phyloP scores from a whole-genome alignment of 106 monocot species.

The Gastrodia elata region DNA sequence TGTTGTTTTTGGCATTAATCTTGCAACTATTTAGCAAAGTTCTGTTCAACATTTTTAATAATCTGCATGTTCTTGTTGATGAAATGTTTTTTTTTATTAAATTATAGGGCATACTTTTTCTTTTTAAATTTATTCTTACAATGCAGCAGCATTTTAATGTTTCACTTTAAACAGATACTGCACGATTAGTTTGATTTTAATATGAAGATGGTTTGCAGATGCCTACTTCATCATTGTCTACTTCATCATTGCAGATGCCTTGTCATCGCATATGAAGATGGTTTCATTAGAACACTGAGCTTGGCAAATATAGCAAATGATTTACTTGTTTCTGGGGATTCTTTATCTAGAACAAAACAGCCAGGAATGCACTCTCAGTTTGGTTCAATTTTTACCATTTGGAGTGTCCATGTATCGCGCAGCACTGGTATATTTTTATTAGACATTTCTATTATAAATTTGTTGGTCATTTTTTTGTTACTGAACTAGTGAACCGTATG shows the following conservation, averaged over 20 bases:
- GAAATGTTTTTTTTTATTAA: too few relatives aligned
- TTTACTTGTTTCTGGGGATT: conserved; percentile 40
- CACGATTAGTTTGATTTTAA: too few relatives aligned
- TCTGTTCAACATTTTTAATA: too few relatives aligned
- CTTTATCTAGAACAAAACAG: conserved; percentile 21
- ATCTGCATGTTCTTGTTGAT: too few relatives aligned
- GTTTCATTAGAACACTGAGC: conserved; percentile 39
- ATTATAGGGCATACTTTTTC: too few relatives aligned
- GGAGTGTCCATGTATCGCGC: conserved; percentile 55
- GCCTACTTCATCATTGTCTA: background rate
- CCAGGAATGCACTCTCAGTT: conserved; percentile 18
- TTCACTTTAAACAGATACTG: too few relatives aligned
- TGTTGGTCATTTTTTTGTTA: background rate
- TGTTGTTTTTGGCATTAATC: too few relatives aligned
- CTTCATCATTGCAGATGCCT: conserved; percentile 32
- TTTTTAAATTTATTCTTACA: too few relatives aligned
- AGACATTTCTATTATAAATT: background rate
- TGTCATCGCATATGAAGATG: conserved; percentile 50
- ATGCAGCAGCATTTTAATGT: too few relatives aligned
- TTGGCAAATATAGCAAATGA: conserved; percentile 39
- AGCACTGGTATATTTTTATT: conserved; percentile 28
- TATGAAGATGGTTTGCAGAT: too few relatives aligned
- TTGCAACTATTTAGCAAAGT: too few relatives aligned
- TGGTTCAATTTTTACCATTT: conserved; percentile 46
- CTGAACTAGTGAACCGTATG: background rate